Evolutionary conservation across 805 yeast species (phyloP).

Genomic region (Wickerhamiella galacta): DNA sequence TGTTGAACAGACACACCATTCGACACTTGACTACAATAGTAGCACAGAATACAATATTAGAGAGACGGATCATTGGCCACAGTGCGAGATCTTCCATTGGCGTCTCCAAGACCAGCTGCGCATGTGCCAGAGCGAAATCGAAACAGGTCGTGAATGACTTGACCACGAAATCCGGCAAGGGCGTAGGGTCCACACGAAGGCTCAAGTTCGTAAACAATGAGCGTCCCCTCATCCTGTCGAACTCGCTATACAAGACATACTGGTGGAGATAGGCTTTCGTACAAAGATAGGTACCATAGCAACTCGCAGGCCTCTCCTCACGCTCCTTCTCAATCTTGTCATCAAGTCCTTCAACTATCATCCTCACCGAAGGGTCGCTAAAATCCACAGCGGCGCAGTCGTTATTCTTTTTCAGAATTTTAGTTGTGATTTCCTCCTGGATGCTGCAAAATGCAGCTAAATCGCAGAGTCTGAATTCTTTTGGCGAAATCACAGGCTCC

Average conservation of each 20-base stretch:
- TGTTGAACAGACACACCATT: constrained; percentile 16
- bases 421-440: constrained; percentile 31
- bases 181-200: constrained; percentile 12
- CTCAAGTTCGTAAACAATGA: constrained; percentile 23
- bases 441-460: constrained; percentile 42
- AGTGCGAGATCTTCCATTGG: constrained; percentile 32
- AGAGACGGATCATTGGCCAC: constrained; percentile 28
- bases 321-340: constrained; percentile 23
- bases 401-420: constrained; percentile 25
- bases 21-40: constrained; percentile 20
- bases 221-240: constrained; percentile 16
- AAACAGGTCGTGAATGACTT: constrained; percentile 17
- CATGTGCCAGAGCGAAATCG: constrained; percentile 11
- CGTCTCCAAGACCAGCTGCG: constrained; percentile 11
- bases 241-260: constrained; percentile 16
- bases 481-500: not conserved
- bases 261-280: constrained; percentile 29
- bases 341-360: constrained; percentile 34
- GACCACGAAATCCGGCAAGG: constrained; percentile 15
- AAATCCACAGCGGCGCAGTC: constrained; percentile 24
- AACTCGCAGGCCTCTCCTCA: not conserved
- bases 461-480: constrained; percentile 18
- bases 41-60: constrained; percentile 17
- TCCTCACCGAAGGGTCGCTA: constrained; percentile 23
- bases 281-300: constrained; percentile 17